A percentile compares a stretch with the other conserved stretches of the same genome.
These are phyloP conservation scores for Kregervanrija delftensis DNA, from an alignment of 805 yeast genomes.

Conservation along the genomic window DNA sequence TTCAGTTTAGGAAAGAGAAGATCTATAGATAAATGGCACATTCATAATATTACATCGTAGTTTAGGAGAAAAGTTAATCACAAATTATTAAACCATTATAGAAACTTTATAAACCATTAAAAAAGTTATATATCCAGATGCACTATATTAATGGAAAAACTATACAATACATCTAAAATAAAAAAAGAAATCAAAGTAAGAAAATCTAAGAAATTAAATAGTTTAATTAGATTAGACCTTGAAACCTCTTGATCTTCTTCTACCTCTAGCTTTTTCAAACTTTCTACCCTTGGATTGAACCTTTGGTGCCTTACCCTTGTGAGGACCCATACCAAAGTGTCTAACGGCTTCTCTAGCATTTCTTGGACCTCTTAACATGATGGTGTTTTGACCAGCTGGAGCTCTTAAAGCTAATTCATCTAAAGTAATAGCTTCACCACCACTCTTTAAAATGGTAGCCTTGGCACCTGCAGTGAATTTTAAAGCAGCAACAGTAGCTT, in stretches of 20 bases:
- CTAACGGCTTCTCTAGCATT: conserved; percentile 98
- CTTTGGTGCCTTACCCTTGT: conserved; percentile 99
- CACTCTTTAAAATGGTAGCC: conserved; percentile 94
- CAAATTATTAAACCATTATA: no score
- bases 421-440: conserved; percentile 99
- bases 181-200: not conserved
- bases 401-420: conserved; percentile 99
- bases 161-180: conserved; percentile 4
- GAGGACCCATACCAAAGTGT: conserved; percentile 99
- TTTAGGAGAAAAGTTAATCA: no score
- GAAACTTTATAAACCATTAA: no score
- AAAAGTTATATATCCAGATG: no score
- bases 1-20: no score
- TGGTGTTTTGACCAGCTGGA: conserved; percentile 99
- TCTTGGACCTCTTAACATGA: conserved; percentile 98
- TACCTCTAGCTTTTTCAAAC: conserved; percentile 99
- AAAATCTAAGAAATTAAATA: not conserved
- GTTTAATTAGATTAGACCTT: conserved; percentile 69
- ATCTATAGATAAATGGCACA: no score
- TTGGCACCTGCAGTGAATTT: conserved; percentile 99
- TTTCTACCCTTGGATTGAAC: conserved; percentile 96
- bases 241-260: conserved; percentile 99
- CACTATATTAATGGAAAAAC: no score
- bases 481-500: conserved; percentile 97
- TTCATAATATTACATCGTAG: no score